Evolutionary conservation across 176 grass and related monocot species (phyloP).

Genomic region (Dendrocalamus sinicus): DNA sequence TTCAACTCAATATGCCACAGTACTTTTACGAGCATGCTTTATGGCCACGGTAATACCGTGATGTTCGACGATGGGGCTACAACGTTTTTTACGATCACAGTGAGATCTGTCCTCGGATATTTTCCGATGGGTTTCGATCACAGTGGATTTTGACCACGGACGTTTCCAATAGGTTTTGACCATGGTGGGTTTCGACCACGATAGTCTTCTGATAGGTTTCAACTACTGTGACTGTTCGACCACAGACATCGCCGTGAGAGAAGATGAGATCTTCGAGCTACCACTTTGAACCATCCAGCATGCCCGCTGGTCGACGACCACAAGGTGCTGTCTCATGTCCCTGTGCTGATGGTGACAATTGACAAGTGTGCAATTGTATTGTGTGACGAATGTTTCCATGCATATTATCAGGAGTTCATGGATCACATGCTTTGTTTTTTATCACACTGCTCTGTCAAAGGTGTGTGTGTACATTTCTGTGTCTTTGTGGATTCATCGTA

Average conservation of each 20-base stretch:
- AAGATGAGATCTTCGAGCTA: slow-evolving; percentile 69
- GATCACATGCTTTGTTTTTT: not conserved
- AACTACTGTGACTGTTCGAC: too few relatives aligned
- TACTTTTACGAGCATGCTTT: too few relatives aligned
- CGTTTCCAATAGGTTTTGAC: too few relatives aligned
- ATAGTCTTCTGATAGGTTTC: too few relatives aligned
- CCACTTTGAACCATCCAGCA: slow-evolving; percentile 59
- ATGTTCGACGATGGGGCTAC: too few relatives aligned
- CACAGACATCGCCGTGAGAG: slow-evolving; percentile 59
- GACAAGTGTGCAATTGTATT: not conserved
- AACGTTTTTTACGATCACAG: too few relatives aligned
- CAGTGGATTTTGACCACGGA: too few relatives aligned
- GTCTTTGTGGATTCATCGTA: not conserved
- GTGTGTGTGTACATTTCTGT: not conserved
- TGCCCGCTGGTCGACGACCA: not conserved
- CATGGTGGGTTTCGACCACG: too few relatives aligned
- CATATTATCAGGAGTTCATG: not conserved
- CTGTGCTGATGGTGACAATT: slow-evolving; percentile 7
- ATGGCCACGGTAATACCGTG: too few relatives aligned
- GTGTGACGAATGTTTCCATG: slow-evolving; percentile 4
- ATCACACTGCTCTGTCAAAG: not conserved
- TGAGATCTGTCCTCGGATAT: too few relatives aligned
- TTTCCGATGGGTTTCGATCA: too few relatives aligned
- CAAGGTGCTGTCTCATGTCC: slow-evolving; percentile 4
- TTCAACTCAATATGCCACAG: too few relatives aligned